phyloP scores from a whole-genome alignment of 176 grass and related monocot genomes.

The Aegilops speltoides region DNA sequence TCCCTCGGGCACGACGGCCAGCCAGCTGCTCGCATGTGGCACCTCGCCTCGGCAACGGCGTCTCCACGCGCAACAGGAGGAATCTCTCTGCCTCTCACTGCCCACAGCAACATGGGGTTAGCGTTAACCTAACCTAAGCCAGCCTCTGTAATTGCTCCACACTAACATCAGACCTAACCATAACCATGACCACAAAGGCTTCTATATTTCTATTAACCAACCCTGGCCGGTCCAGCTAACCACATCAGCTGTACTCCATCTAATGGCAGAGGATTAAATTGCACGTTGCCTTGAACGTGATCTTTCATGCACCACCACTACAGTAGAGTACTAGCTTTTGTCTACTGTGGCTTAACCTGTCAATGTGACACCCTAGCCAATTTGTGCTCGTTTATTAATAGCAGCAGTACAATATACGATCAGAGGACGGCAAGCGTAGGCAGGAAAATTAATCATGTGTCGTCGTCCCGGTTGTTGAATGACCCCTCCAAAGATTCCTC shows the following conservation, averaged over 20 bases:
- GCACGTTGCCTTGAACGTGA: conserved; percentile 13
- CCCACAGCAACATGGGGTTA: conserved; percentile 8
- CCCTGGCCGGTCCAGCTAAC: background rate
- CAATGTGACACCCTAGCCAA: background rate
- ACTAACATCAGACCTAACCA: background rate
- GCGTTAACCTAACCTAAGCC: background rate
- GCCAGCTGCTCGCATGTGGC: conserved; percentile 13
- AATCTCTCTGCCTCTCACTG: background rate
- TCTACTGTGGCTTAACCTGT: background rate
- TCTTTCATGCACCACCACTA: background rate
- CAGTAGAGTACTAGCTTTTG: background rate
- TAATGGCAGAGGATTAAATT: background rate
- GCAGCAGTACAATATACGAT: background rate
- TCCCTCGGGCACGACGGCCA: background rate
- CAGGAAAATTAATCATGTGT: background rate
- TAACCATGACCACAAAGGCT: background rate
- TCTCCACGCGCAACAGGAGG: background rate
- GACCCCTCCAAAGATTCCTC: conserved; percentile 27
- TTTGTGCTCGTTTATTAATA: background rate
- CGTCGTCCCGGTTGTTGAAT: background rate
- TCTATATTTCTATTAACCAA: too few species aligned
- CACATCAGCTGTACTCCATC: background rate
- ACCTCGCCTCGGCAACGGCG: conserved; percentile 15
- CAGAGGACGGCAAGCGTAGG: background rate
- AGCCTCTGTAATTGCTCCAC: background rate